A percentile compares a stretch with the other conserved stretches of the same genome.
Evolutionary conservation across 2,329 filamentous ascomycete species (phyloP).

Genomic region (Phaeophleospora eucalypticola): DNA sequence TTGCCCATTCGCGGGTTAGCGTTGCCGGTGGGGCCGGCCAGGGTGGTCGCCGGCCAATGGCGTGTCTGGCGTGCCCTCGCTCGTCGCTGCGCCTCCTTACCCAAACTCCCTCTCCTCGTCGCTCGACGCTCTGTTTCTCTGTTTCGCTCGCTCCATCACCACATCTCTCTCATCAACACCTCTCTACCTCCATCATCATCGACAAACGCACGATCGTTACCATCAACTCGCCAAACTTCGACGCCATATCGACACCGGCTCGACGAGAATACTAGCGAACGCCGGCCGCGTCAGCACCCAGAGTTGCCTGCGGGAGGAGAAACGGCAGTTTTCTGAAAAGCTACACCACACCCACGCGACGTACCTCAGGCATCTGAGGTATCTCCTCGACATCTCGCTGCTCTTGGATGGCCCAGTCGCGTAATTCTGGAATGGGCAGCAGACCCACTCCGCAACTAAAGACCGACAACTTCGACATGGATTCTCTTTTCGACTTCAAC

Average conservation of each 20-base stretch:
- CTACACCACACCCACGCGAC: background rate
- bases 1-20: background rate
- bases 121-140: background rate
- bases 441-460: conserved; percentile 28
- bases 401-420: conserved; percentile 3
- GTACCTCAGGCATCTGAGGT: conserved; percentile 5
- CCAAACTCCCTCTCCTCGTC: background rate
- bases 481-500: conserved; percentile 39
- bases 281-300: conserved; percentile 9
- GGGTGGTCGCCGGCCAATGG: background rate
- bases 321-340: background rate
- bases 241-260: background rate
- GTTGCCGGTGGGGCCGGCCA: background rate
- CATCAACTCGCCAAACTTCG: background rate
- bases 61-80: background rate
- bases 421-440: conserved; percentile 19
- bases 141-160: background rate
- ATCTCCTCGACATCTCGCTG: conserved; percentile 3
- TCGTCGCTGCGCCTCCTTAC: background rate
- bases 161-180: background rate
- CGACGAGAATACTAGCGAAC: background rate
- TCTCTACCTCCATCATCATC: conserved; percentile 1
- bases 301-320: conserved; percentile 4
- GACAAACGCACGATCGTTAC: background rate
- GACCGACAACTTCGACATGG: conserved; percentile 38